A percentile compares a stretch with the other conserved stretches of the same genome.
Conservation (phyloP, 2,329 filamentous ascomycete genomes). For the Exutisphaerella laricina region DNA sequence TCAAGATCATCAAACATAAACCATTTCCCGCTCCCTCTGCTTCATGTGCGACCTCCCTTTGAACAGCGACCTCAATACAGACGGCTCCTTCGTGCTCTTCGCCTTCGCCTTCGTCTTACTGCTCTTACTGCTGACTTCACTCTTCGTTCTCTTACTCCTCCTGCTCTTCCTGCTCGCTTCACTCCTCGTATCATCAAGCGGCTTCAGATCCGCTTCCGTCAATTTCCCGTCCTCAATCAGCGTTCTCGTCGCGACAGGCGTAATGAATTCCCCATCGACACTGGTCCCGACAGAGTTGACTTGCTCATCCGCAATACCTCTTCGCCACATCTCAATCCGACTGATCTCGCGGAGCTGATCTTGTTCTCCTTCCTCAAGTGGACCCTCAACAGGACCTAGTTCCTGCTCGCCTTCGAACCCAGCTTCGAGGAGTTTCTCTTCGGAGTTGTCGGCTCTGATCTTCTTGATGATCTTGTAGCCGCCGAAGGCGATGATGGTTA, state of each 20-base stretch:
- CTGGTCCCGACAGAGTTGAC: slow-evolving; percentile 52
- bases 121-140: slow-evolving; percentile 19
- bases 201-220: slow-evolving; percentile 43
- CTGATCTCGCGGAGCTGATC: slow-evolving; percentile 55
- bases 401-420: slow-evolving; percentile 15
- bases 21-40: slow-evolving; percentile 9
- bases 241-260: slow-evolving; percentile 48
- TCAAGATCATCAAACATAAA: slow-evolving; percentile 1
- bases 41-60: slow-evolving; percentile 17
- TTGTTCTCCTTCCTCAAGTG: slow-evolving; percentile 46
- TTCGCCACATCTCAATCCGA: slow-evolving; percentile 57
- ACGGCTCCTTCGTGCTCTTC: slow-evolving; percentile 39
- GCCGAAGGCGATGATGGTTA: slow-evolving; percentile 93
- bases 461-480: slow-evolving; percentile 97
- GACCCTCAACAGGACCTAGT: slow-evolving; percentile 12
- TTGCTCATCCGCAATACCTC: slow-evolving; percentile 56
- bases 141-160: slow-evolving; percentile 28
- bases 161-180: slow-evolving; percentile 33
- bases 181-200: slow-evolving; percentile 28
- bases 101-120: slow-evolving; percentile 20
- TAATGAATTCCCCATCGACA: slow-evolving; percentile 62
- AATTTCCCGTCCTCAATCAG: slow-evolving; percentile 43
- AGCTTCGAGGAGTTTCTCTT: slow-evolving; percentile 13
- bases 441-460: slow-evolving; percentile 50
- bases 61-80: slow-evolving; percentile 41